These are phyloP conservation scores for Fusarium tupiense DNA, from an alignment of 2,329 filamentous ascomycete species.

Conservation along the genomic window DNA sequence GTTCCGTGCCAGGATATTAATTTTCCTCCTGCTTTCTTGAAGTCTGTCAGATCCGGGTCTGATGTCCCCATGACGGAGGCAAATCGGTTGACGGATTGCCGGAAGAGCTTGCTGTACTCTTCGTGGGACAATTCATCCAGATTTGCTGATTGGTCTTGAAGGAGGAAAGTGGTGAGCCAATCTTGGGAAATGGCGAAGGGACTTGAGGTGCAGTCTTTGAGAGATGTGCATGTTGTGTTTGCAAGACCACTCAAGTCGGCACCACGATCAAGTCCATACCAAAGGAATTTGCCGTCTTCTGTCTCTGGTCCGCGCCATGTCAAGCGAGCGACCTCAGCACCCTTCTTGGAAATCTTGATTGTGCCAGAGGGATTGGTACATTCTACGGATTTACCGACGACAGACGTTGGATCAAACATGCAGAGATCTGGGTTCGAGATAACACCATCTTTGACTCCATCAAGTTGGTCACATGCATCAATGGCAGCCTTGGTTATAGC, in stretches of 20 bases:
- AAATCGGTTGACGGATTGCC: constrained; percentile 24
- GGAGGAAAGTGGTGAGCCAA: constrained; percentile 16
- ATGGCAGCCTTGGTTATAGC: constrained; percentile 49
- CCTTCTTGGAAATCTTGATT: constrained; percentile 1
- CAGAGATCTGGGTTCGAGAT: constrained; percentile 30
- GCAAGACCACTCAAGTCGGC: background rate
- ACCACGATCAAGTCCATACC: constrained; percentile 18
- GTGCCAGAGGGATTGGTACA: constrained; percentile 9
- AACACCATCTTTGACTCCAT: constrained; percentile 40
- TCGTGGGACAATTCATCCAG: background rate
- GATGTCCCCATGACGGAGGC: constrained; percentile 22
- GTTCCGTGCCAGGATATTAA: constrained; percentile 33
- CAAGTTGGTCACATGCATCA: constrained; percentile 40
- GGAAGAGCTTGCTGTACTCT: constrained; percentile 13
- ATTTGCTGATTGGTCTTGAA: background rate
- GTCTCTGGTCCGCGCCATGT: constrained; percentile 18
- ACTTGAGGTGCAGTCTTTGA: background rate
- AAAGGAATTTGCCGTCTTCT: constrained; percentile 14
- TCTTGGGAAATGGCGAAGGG: constrained; percentile 9
- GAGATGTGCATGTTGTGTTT: constrained; percentile 5
- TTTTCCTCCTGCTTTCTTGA: constrained; percentile 27
- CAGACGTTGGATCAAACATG: constrained; percentile 31
- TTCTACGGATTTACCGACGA: constrained; percentile 21
- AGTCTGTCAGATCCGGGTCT: constrained; percentile 24
- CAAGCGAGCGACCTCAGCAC: constrained; percentile 2